phyloP scores from a whole-genome alignment of 2,329 filamentous ascomycete species.

The Phialophora chinensis region DNA sequence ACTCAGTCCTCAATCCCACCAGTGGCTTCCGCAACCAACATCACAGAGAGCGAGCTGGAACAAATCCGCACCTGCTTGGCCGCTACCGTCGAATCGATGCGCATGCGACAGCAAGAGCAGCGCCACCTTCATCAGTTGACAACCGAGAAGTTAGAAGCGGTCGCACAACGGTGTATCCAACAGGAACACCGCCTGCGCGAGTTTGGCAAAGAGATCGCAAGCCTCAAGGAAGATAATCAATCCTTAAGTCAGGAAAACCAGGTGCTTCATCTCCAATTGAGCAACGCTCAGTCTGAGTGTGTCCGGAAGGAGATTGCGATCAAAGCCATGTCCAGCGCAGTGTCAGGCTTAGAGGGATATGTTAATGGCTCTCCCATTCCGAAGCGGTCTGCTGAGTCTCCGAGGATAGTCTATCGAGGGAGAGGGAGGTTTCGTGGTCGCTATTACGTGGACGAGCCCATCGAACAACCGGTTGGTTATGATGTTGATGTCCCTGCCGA shows the following conservation, averaged over 20 bases:
- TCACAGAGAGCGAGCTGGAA: conserved; percentile 23
- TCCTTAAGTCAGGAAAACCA: conserved; percentile 31
- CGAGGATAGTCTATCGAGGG: conserved; percentile 35
- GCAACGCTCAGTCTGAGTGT: conserved; percentile 27
- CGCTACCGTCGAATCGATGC: conserved; percentile 37
- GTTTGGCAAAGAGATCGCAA: conserved; percentile 31
- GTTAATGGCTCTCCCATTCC: conserved; percentile 37
- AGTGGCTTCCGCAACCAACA: neutral
- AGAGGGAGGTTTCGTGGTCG: conserved; percentile 40
- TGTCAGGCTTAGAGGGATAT: conserved; percentile 40
- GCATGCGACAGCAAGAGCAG: conserved; percentile 39
- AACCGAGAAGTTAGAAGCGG: conserved; percentile 37
- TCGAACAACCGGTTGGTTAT: conserved; percentile 2
- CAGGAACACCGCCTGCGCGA: conserved; percentile 35
- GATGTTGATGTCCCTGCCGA: conserved; percentile 25
- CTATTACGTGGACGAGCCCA: conserved; percentile 37
- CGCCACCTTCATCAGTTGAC: conserved; percentile 37
- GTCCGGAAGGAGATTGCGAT: conserved; percentile 37
- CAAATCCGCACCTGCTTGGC: conserved; percentile 28
- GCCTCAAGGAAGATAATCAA: conserved; percentile 32
- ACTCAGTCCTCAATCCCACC: neutral
- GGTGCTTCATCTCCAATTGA: conserved; percentile 25
- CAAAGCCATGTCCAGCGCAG: conserved; percentile 41
- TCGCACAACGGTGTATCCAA: conserved; percentile 36
- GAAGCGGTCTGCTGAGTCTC: conserved; percentile 13